phyloP scores from a whole-genome alignment of 1,284 basidiomycete species.

The Xanthoconium separans region DNA sequence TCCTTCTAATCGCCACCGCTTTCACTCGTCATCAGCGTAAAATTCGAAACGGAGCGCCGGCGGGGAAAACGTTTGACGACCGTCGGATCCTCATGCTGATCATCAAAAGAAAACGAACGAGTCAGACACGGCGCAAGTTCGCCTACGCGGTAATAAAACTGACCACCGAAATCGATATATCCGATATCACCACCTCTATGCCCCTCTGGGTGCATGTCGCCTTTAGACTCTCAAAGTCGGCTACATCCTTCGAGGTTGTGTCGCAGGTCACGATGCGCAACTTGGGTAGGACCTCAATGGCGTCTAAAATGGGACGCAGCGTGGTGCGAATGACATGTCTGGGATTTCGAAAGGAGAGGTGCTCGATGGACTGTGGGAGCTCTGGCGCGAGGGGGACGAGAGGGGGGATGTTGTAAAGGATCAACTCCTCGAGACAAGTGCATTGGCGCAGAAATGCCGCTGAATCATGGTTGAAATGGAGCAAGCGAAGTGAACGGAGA shows the following conservation, averaged over 20 bases:
- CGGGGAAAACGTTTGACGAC: constrained; percentile 39
- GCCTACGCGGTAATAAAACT: constrained; percentile 12
- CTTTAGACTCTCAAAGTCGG: constrained; percentile 27
- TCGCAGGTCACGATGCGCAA: constrained; percentile 42
- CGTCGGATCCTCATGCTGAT: constrained; percentile 43
- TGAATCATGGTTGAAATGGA: constrained; percentile 35
- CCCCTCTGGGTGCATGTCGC: constrained; percentile 32
- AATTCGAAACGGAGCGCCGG: constrained; percentile 41
- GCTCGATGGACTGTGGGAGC: constrained; percentile 40
- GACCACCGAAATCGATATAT: constrained; percentile 39
- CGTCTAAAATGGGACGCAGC: constrained; percentile 34
- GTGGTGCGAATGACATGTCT: constrained; percentile 23
- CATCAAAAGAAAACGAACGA: neutral
- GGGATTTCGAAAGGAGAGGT: constrained; percentile 40
- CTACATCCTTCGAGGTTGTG: constrained; percentile 18
- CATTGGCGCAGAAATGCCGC: constrained; percentile 39
- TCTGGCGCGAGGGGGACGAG: constrained; percentile 30
- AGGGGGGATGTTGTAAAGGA: constrained; percentile 39
- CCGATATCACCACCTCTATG: constrained; percentile 31
- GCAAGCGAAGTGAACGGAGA: constrained; percentile 44
- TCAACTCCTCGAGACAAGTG: constrained; percentile 41
- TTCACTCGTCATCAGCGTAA: constrained; percentile 35
- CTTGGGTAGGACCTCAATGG: constrained; percentile 35
- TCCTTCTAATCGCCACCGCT: constrained; percentile 6
- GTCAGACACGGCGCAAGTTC: neutral